Base-by-base conservation (phyloP, 306 rosid genomes). In the Adenanthera pavonina region DNA sequence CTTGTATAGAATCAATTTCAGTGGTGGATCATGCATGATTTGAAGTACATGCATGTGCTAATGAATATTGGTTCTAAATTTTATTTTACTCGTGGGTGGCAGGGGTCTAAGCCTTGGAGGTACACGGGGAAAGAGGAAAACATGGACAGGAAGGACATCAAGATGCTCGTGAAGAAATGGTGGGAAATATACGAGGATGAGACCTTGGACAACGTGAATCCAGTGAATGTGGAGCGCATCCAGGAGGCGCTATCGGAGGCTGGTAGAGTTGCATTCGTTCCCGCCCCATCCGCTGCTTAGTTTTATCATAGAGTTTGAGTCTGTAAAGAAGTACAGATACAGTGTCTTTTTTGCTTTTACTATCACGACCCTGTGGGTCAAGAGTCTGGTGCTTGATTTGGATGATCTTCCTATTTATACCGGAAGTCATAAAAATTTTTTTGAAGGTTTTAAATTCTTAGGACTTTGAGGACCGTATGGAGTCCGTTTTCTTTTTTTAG, bases 101-200 rank as follows among this genome's bases (percentile, higher is more conserved):
- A 94, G 97, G 98, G 97, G 0, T 94, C 97, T 7, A 94, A 94
- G 85, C 98, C 98, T 0, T 94, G 98, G 97, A 94, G 94, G 86
- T 94, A 74, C 75, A 94, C 94, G 0, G 97, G 98, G 8, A 71
- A 89, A 56, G 98, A 90, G 46, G 80, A 86, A 77, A 94, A 91
- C 84, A 94, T 94, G 98, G 87, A 92, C 0, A 88, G 97, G 64
- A 91, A 91, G 80, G 98, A 94, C 34, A 89, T 94, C 0, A 90
- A 94, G 81, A 85, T 87, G 83, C 35, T 94, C 6, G 94, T 94
- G 56, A 71, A 86, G 78, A 92, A 89, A 51, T 94, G 97, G 98
- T 72, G 94, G 94, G 97, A 94, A 0, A 80, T 92, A 0, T 89
- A 92, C 41, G 82, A 88, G 12, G 98, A 94, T 66, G 92, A 94